These are phyloP conservation scores for Dalbergia cultrata DNA, from an alignment of 306 rosid genomes.

Conservation along the genomic window DNA sequence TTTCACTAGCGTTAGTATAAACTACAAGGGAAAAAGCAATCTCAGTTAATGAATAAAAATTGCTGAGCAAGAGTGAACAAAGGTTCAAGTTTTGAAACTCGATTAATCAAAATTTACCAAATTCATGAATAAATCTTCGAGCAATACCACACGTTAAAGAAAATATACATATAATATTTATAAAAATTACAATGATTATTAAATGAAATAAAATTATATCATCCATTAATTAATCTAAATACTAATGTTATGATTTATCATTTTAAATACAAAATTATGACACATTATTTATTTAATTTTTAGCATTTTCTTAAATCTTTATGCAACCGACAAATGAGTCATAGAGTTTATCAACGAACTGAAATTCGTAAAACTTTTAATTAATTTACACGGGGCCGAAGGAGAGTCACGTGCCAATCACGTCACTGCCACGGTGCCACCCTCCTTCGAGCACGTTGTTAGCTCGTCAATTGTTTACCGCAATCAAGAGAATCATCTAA, in stretches of 20 bases:
- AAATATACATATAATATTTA: too few species aligned
- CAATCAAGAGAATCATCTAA: not conserved
- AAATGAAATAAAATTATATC: too few species aligned
- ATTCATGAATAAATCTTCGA: not conserved
- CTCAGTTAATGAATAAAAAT: not conserved
- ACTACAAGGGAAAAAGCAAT: not conserved
- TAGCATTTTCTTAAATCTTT: too few species aligned
- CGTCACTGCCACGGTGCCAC: conserved; percentile 5
- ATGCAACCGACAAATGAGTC: not conserved
- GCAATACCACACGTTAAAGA: too few species aligned
- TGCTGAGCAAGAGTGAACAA: not conserved
- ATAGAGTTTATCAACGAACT: not conserved
- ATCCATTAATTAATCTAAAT: too few species aligned
- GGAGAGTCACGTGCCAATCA: conserved; percentile 34
- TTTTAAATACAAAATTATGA: too few species aligned
- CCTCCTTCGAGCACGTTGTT: not conserved
- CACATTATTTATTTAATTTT: too few species aligned
- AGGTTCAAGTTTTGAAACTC: not conserved
- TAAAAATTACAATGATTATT: too few species aligned
- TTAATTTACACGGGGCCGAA: not conserved
- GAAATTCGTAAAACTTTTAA: not conserved
- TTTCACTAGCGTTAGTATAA: not conserved
- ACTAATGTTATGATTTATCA: too few species aligned
- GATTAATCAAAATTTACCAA: not conserved
- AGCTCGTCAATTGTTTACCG: not conserved